These are phyloP conservation scores for Helenozyma baotianmanensis DNA, from an alignment of 805 yeast species.

Conservation along the genomic window DNA sequence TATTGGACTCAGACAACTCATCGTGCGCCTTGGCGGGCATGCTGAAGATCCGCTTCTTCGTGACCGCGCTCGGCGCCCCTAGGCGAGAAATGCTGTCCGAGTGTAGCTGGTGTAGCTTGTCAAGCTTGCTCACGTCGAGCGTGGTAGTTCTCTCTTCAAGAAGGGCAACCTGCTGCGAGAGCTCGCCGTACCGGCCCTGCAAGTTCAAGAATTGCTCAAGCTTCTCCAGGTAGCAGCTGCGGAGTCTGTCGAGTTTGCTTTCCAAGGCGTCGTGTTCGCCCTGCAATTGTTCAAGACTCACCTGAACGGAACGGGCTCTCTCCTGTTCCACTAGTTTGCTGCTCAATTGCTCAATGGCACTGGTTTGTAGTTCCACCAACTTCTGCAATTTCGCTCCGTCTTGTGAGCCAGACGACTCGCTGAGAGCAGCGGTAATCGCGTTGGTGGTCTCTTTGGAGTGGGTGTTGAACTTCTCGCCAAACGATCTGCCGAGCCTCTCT, in stretches of 20 bases:
- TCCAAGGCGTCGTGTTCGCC: neutral
- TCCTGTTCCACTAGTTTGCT: too few relatives aligned
- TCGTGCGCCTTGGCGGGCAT: conserved; percentile 4
- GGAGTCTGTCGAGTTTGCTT: conserved; percentile 17
- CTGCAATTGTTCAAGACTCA: conserved; percentile 9
- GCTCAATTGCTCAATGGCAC: neutral
- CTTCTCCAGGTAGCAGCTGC: conserved; percentile 21
- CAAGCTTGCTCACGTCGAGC: conserved; percentile 4
- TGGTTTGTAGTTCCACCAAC: too few relatives aligned
- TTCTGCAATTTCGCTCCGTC: too few relatives aligned
- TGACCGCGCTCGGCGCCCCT: neutral
- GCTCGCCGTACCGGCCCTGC: conserved; percentile 17
- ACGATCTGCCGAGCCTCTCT: too few relatives aligned
- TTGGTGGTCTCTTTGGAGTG: too few relatives aligned
- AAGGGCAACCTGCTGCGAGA: conserved; percentile 13
- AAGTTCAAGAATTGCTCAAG: conserved; percentile 18
- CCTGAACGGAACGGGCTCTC: too few relatives aligned
- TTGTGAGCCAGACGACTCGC: too few relatives aligned
- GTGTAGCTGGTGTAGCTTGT: conserved; percentile 23
- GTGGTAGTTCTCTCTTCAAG: conserved; percentile 5
- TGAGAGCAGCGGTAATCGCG: too few relatives aligned
- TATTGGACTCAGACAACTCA: conserved; percentile 3
- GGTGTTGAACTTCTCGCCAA: too few relatives aligned
- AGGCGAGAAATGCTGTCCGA: conserved; percentile 11
- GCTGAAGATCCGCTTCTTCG: conserved; percentile 5